phyloP scores from a whole-genome alignment of 2,329 filamentous ascomycete species.

The Trichoderma sp. region DNA sequence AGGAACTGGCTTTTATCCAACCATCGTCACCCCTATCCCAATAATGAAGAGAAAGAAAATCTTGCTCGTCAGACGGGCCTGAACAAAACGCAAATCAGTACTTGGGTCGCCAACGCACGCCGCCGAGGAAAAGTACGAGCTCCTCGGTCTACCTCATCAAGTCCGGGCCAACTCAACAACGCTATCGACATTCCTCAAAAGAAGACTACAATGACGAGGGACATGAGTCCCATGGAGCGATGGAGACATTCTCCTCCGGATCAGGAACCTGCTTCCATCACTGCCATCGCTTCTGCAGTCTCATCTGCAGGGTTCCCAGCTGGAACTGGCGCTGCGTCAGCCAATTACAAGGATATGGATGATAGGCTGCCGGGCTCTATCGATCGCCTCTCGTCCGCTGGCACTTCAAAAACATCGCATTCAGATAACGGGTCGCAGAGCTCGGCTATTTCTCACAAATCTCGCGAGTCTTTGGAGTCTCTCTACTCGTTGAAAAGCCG shows the following conservation, averaged over 20 bases:
- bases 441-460: neutral
- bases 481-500: neutral
- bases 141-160: neutral
- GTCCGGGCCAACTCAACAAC: slow-evolving; percentile 37
- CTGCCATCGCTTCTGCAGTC: slow-evolving; percentile 30
- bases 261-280: slow-evolving; percentile 32
- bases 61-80: slow-evolving; percentile 73
- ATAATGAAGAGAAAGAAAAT: slow-evolving; percentile 74
- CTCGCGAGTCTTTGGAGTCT: neutral
- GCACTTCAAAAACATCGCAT: slow-evolving; percentile 2
- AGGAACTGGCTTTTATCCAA: slow-evolving; percentile 78
- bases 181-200: slow-evolving; percentile 3
- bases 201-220: neutral
- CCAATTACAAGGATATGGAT: neutral
- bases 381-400: neutral
- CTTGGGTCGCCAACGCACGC: slow-evolving; percentile 85
- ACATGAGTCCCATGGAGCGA: slow-evolving; percentile 30
- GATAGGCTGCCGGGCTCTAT: neutral
- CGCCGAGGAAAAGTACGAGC: slow-evolving; percentile 66
- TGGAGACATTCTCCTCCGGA: slow-evolving; percentile 35
- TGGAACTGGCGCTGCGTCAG: neutral
- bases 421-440: neutral
- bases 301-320: neutral
- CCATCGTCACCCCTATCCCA: slow-evolving; percentile 76
- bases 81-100: slow-evolving; percentile 74